Evolutionary conservation across 1,284 basidiomycete species (phyloP), one percentile per base, ranked within the genome.

Genomic region (Farysia itapuensis): DNA sequence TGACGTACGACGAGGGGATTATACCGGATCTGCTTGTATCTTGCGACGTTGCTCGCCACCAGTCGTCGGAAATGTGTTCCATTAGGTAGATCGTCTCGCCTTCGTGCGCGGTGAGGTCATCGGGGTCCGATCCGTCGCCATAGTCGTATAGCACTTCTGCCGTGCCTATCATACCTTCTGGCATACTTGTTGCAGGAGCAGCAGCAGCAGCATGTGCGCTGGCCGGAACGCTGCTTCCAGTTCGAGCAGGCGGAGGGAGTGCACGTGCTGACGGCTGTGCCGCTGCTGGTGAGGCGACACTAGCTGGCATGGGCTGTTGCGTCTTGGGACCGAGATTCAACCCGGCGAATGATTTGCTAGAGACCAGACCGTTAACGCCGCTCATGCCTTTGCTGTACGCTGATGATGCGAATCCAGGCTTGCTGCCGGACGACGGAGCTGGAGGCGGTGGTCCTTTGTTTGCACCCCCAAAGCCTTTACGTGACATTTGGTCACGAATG

Each of bases 1-100:
- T n/a, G n/a, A 72, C 54, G 39, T 72, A 72, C 5, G 40, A 48
- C 0, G 47, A 41, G 1, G 70, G 70, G n/a, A 72, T 67, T 25
- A 72, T 69, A 9, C 70, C 70, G 7, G 32, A 24, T n/a, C 46
- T 39, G 4, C 33, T 14, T 18, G 30, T 24, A 19, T 49, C 46
- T 12, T 35, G 24, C 1, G 38, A 43, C 25, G 31, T 43, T 2
- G 19, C 47, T 12, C 67, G 48, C 65, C 66, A 72, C 70, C 70
- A 72, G 43, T 72, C 70, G 32, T 61, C 66, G 21, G 52, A 56
- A 16, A 72, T 61, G 15, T 47, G 49, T 26, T 72, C 70, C 12
- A 53, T 31, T 2, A 72, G 47, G 9, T 39, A 47, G 28, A 72
- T 53, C 11, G 37, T 29, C 28, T 72, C 67, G 12, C 64, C 67